phyloP scores from a whole-genome alignment of 345 rosid genomes.

The Moringa oleifera region DNA sequence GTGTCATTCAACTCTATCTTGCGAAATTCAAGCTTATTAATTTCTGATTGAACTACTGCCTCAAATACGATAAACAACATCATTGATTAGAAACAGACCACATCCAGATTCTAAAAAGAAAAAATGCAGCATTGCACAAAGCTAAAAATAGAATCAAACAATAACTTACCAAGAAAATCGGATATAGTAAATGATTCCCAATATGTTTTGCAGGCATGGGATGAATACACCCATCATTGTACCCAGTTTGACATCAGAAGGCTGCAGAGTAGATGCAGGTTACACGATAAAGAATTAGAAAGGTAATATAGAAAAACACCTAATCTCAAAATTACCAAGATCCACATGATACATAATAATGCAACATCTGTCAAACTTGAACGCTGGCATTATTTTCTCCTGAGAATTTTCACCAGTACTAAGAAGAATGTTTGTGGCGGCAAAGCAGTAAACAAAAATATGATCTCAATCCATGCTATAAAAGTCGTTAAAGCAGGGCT shows the following conservation, averaged over 20 bases:
- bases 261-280: constrained; percentile 51
- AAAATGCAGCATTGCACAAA: not conserved
- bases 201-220: constrained; percentile 95
- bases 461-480: too few species aligned
- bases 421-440: not conserved
- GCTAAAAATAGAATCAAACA: not conserved
- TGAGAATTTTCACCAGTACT: not conserved
- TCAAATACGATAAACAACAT: too few species aligned
- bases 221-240: constrained; percentile 99
- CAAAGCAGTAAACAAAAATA: not conserved
- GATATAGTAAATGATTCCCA: constrained; percentile 98
- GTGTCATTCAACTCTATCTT: too few species aligned
- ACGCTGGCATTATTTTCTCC: not conserved
- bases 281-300: constrained; percentile 12
- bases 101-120: not conserved
- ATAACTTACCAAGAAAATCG: constrained; percentile 85
- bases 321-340: not conserved
- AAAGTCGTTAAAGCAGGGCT: not conserved
- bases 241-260: constrained; percentile 65
- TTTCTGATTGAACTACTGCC: too few species aligned
- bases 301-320: not conserved
- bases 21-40: too few species aligned
- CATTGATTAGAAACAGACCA: too few species aligned
- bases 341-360: too few species aligned
- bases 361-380: not conserved